A percentile compares a stretch with the other conserved stretches of the same genome.
Evolutionary conservation across 441 rosid genomes (phyloP).

Genomic region (Breynia disticha): DNA sequence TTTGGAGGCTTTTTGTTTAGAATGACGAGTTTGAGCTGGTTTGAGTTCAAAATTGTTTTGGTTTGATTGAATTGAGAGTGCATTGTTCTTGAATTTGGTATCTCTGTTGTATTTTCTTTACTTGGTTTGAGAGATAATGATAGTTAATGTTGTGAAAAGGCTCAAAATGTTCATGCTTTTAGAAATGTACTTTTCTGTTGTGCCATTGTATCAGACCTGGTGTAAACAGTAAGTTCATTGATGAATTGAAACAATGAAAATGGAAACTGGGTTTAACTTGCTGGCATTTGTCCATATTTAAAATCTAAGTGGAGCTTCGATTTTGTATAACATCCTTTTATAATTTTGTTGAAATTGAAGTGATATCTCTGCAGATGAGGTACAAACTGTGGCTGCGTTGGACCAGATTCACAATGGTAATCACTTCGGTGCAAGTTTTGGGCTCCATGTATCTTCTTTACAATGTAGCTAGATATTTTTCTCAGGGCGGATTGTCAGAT

Average conservation of each 20-base stretch:
- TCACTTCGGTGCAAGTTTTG: conserved; percentile 52
- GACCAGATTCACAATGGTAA: conserved; percentile 48
- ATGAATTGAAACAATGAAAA: no score
- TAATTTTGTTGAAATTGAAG: conserved; percentile 1
- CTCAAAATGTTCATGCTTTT: no score
- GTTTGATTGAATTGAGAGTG: background rate
- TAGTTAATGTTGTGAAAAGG: no score
- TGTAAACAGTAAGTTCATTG: no score
- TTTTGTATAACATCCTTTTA: background rate
- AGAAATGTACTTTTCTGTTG: no score
- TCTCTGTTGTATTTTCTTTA: no score
- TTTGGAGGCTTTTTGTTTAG: background rate
- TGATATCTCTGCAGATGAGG: conserved; percentile 37
- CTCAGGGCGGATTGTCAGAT: conserved; percentile 34
- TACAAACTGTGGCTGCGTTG: conserved; percentile 82
- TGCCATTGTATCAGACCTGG: no score
- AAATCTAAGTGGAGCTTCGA: background rate
- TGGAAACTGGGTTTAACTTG: no score
- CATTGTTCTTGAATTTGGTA: background rate
- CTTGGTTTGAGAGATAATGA: background rate
- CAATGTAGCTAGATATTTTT: conserved; percentile 34
- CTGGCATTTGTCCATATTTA: no score
- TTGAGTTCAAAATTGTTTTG: background rate
- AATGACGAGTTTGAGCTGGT: background rate
- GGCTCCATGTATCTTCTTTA: conserved; percentile 56